Percentiles rank a stretch among this genome's conserved stretches.
phyloP scores from a whole-genome alignment of 1,284 basidiomycete genomes.

The Leccinum variabile region DNA sequence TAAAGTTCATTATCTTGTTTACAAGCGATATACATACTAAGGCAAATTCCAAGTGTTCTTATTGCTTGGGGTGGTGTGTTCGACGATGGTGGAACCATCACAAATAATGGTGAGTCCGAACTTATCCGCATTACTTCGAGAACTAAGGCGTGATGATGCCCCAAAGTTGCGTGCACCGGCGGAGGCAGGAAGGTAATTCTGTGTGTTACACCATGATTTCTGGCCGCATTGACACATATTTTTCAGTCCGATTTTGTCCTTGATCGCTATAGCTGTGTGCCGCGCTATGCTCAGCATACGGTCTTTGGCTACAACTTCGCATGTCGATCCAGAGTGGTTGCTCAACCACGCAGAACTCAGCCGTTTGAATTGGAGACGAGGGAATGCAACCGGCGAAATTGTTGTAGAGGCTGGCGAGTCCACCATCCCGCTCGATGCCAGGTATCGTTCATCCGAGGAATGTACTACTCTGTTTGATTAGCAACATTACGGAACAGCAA shows the following conservation, averaged over 20 bases:
- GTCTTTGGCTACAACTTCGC: constrained; percentile 17
- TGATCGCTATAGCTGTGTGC: constrained; percentile 13
- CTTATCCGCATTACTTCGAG: background rate
- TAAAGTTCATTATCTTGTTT: background rate
- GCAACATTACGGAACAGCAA: background rate
- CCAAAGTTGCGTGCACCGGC: constrained; percentile 10
- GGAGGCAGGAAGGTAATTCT: constrained; percentile 9
- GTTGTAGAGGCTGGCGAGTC: constrained; percentile 11
- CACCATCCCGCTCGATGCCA: background rate
- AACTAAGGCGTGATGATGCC: background rate
- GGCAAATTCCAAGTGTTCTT: constrained; percentile 5
- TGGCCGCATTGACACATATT: background rate
- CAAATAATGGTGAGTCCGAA: constrained; percentile 8
- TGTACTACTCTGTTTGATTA: background rate
- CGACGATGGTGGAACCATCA: constrained; percentile 14
- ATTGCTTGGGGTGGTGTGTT: constrained; percentile 9
- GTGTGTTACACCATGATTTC: background rate
- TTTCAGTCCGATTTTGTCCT: constrained; percentile 10
- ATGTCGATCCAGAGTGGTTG: constrained; percentile 22
- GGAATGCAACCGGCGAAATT: constrained; percentile 12
- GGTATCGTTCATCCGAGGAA: background rate
- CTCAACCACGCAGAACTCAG: constrained; percentile 25
- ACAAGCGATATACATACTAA: background rate
- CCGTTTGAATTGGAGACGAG: constrained; percentile 17
- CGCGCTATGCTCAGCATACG: constrained; percentile 22